A percentile compares a stretch with the other conserved stretches of the same genome.
These are phyloP conservation scores for Mycena sanguinolenta DNA, from an alignment of 768 basidiomycete genomes.

Conservation along the genomic window DNA sequence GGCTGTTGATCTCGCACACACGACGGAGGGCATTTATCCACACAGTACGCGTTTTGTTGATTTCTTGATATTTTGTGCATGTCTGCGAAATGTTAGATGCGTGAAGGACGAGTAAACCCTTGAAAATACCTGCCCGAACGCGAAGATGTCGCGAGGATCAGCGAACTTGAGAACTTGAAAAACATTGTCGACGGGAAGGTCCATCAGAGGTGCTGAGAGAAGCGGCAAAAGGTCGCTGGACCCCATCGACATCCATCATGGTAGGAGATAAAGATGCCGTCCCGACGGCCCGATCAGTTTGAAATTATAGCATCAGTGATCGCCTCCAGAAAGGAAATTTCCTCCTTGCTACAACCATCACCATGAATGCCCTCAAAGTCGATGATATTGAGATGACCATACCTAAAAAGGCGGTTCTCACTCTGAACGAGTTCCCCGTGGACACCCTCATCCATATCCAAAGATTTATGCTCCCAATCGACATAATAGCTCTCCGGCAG, in stretches of 20 bases:
- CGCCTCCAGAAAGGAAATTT: neutral
- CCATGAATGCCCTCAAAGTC: constrained; percentile 1
- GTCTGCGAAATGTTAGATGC: neutral
- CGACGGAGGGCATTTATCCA: constrained; percentile 39
- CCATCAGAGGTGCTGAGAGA: neutral
- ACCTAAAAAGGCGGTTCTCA: neutral
- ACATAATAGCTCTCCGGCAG: constrained; percentile 38
- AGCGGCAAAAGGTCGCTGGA: neutral
- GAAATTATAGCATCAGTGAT: neutral
- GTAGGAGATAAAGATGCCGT: too few relatives aligned
- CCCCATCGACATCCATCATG: constrained; percentile 2
- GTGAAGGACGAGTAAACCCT: neutral
- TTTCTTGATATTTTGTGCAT: constrained; percentile 2
- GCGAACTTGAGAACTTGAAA: constrained; percentile 21
- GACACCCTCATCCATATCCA: constrained; percentile 39
- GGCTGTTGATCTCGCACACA: constrained; percentile 29
- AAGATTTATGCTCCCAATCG: constrained; percentile 31
- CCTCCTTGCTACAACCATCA: neutral
- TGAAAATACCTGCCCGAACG: neutral
- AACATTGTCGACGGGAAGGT: constrained; percentile 21
- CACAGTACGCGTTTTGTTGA: constrained; percentile 25
- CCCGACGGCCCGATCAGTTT: too few relatives aligned
- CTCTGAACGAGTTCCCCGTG: constrained; percentile 31
- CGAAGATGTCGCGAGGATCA: constrained; percentile 14
- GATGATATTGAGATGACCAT: neutral